Conservation (phyloP, 768 basidiomycete species). For the Kwoniella dejecticola region DNA sequence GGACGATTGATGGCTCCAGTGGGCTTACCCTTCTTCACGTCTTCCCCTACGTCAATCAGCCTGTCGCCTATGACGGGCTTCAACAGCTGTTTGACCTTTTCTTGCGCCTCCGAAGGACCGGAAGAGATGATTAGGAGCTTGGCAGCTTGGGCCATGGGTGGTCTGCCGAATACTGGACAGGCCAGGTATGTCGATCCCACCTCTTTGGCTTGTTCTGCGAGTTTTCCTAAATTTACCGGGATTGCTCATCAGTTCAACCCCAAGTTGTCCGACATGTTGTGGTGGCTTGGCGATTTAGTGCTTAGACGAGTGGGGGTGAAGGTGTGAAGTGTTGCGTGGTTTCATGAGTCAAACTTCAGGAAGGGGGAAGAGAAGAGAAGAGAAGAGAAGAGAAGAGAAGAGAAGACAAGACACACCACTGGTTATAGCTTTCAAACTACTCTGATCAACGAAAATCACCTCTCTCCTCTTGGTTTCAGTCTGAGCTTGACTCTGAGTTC, state of each 20-base stretch:
- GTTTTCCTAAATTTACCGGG: too few species aligned
- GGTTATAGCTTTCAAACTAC: constrained; percentile 30
- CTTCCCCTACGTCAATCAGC: constrained; percentile 34
- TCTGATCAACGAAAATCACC: constrained; percentile 35
- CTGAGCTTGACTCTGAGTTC: neutral
- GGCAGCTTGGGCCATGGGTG: constrained; percentile 22
- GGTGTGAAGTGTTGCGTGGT: too few species aligned
- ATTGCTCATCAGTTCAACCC: too few species aligned
- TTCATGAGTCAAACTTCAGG: too few species aligned
- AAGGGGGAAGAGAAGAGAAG: too few species aligned
- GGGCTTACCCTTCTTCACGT: constrained; percentile 33
- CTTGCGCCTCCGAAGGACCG: constrained; percentile 12
- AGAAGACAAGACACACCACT: constrained; percentile 15
- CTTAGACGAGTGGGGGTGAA: too few species aligned
- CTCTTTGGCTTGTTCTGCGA: constrained; percentile 19
- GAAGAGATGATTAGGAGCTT: constrained; percentile 26
- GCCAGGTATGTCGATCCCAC: constrained; percentile 27
- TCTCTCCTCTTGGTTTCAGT: constrained; percentile 1
- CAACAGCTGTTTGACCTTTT: constrained; percentile 22
- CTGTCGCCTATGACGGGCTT: constrained; percentile 21
- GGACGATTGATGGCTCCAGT: too few species aligned
- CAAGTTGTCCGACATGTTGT: too few species aligned
- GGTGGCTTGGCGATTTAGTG: too few species aligned
- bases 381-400: neutral
- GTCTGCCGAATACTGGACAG: constrained; percentile 35